Evolutionary conservation across 2,329 filamentous ascomycete genomes (phyloP), one percentile per base, ranked within the genome.

Genomic region (Thielaviopsis cerberus): DNA sequence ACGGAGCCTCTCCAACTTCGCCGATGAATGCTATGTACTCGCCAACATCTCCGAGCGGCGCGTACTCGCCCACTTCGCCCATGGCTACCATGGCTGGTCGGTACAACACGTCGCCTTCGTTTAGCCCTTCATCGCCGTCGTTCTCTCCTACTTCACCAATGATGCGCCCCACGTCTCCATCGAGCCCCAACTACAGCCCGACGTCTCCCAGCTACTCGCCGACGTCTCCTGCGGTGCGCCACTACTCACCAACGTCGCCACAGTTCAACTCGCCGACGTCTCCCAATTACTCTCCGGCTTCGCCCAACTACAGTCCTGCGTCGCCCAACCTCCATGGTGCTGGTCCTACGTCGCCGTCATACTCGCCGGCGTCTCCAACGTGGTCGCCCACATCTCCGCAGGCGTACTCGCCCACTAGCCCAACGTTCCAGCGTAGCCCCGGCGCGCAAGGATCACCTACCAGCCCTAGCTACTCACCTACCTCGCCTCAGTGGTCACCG

Each of bases 31-130:
- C 75, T 68, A 66, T 77, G 69, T 89, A 88, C 70, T 88, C 85
- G 52, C 86, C 87, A 1, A 82, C 87, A 1, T 91, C 86, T 34
- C 86, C 86, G 54, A 81, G 81, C 45, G 81, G 79, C 8, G 80
- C 77, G 1, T 89, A 88, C 71, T 88, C 86, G 51, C 87, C 88
- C 3, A 88, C 86, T 0, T 91, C 86, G 53, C 86, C 78, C 30
- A 71, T 80, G 74, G 70, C 84, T 71, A 70, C 72, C 61, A 74
- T 74, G 54, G 67, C 81, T 67, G 72, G 70, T 30, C 69, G 73
- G 53, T 73, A 77, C 22, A 73, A 80, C 61, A 72, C 75, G 23
- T 82, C 80, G 61, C 81, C 81, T 3, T 78, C 77, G 30, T 84
- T 83, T 68, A 82, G 76, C 62, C 79, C 79, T 1, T 76, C 78